Percentiles rank a stretch among this genome's conserved stretches.
These are phyloP conservation scores for Xylaria bambusicola DNA, from an alignment of 495 filamentous ascomycete species.

Conservation along the genomic window DNA sequence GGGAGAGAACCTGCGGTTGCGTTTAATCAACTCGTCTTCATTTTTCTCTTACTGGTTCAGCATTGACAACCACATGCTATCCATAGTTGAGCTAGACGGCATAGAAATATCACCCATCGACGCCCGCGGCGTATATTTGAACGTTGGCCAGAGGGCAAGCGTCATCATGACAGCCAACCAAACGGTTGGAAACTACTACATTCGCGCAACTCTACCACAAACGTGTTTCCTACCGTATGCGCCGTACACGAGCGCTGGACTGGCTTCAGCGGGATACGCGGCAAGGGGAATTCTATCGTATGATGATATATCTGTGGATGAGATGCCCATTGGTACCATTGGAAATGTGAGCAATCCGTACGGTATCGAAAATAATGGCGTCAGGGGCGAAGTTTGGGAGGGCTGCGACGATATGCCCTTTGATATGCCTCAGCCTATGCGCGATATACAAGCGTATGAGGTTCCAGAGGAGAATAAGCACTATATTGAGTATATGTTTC, in stretches of 20 bases:
- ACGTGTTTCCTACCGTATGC: conserved; percentile 35
- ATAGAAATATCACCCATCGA: conserved; percentile 28
- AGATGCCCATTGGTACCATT: conserved; percentile 22
- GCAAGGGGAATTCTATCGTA: conserved; percentile 30
- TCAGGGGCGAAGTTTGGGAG: conserved; percentile 34
- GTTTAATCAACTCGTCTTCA: conserved; percentile 31
- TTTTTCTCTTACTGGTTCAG: conserved; percentile 34
- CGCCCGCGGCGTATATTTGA: conserved; percentile 32
- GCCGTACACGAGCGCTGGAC: conserved; percentile 29
- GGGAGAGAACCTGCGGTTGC: conserved; percentile 21
- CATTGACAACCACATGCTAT: conserved; percentile 34
- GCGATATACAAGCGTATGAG: conserved; percentile 25
- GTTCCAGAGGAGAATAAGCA: conserved; percentile 31
- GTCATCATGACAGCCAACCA: conserved; percentile 33
- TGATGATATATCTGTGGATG: conserved; percentile 4
- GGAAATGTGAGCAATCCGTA: conserved; percentile 35
- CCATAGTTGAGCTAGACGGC: conserved; percentile 36
- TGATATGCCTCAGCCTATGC: conserved; percentile 34
- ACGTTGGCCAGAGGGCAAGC: conserved; percentile 32
- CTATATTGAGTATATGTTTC: conserved; percentile 35
- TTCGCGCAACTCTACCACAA: conserved; percentile 29
- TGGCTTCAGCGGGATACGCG: conserved; percentile 25
- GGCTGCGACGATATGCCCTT: conserved; percentile 39
- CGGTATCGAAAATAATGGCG: conserved; percentile 30
- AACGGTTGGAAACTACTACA: conserved; percentile 29